These are phyloP conservation scores for Astrothelium macrocarpum DNA, from an alignment of 495 filamentous ascomycete genomes.

Conservation along the genomic window DNA sequence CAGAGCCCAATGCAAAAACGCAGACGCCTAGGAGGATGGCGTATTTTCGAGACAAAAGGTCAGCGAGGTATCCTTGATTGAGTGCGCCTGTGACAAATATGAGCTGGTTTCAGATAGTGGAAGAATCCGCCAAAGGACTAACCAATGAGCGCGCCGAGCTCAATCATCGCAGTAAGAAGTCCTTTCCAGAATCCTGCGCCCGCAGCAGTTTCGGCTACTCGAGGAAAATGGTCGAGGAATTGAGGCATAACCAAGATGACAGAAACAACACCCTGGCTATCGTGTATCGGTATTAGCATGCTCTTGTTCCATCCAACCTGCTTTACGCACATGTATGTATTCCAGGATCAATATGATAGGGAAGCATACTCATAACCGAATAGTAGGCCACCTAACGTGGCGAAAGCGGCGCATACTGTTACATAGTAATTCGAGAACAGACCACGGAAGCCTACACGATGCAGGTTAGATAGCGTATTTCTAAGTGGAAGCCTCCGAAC, in stretches of 20 bases:
- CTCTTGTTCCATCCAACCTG: not conserved
- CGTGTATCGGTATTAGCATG: not conserved
- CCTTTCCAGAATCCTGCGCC: conserved; percentile 51
- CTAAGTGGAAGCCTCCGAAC: not conserved
- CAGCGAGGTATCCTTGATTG: conserved; percentile 51
- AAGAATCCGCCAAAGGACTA: not conserved
- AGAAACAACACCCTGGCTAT: conserved; percentile 41
- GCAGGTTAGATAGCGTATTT: not conserved
- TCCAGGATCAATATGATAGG: too few species aligned
- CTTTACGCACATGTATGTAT: too few species aligned
- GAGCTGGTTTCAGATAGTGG: not conserved
- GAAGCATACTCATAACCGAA: conserved; percentile 47
- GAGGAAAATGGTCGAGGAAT: conserved; percentile 43
- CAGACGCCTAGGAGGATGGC: conserved; percentile 47
- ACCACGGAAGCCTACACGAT: conserved; percentile 34
- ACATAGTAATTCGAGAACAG: conserved; percentile 44
- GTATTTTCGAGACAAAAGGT: conserved; percentile 48
- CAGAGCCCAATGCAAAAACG: conserved; percentile 47
- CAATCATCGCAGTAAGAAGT: conserved; percentile 51
- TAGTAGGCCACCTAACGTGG: conserved; percentile 46
- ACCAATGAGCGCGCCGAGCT: conserved; percentile 46
- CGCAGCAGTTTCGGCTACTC: conserved; percentile 34
- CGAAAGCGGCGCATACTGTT: conserved; percentile 43
- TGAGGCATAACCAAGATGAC: conserved; percentile 50
- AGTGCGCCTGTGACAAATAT: conserved; percentile 28